Evolutionary conservation across 140 eudicot species (phyloP), one percentile per base, ranked within the genome.

Genomic region (Flaveria floridana): DNA sequence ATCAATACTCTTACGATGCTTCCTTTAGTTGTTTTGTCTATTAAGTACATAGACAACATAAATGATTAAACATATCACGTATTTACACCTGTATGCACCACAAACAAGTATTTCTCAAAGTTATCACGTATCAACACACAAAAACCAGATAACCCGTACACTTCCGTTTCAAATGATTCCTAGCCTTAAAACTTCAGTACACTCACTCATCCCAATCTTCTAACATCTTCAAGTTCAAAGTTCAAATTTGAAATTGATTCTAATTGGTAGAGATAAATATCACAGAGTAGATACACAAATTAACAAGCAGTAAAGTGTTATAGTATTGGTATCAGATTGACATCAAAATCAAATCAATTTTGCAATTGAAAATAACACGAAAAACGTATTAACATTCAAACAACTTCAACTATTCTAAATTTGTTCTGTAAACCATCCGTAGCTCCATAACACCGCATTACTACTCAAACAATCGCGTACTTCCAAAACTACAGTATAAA

Each of bases 141-240:
- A 47, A 15, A 25, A 25, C 25, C 63, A 70, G 62, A 16, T 70
- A 70, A 51, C 28, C 25, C 26, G 14, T 70, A 25, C 6, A 50
- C 20, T 70, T 70, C 74, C 74, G 23, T 19, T 69, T 69, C 74
- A 51, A 69, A 39, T 47, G 56, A 21, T 11, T 68, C 21, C 58
- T 12, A 68, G 39, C 11, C 72, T 68, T 68, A n/a, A 3, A 67
- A 48, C 41, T 68, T 68, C 59, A 46, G 19, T 12, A 46, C 18
- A 44, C 7, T 47, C 3, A 6, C 58, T 5, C 73, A 21, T 23
- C 16, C 37, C 61, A 28, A 19, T 1, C 30, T 66, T 39, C 71
- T 66, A 39, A 39, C 23, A 21, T 18, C 19, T 39, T 39, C 53
- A 66, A 66, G 0, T 37, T 41, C 41, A 66, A 66, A 66, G 0